A percentile compares a stretch with the other conserved stretches of the same genome.
Conservation (phyloP, 352 stramenopile species). For the Phytophthora agathidicida region DNA sequence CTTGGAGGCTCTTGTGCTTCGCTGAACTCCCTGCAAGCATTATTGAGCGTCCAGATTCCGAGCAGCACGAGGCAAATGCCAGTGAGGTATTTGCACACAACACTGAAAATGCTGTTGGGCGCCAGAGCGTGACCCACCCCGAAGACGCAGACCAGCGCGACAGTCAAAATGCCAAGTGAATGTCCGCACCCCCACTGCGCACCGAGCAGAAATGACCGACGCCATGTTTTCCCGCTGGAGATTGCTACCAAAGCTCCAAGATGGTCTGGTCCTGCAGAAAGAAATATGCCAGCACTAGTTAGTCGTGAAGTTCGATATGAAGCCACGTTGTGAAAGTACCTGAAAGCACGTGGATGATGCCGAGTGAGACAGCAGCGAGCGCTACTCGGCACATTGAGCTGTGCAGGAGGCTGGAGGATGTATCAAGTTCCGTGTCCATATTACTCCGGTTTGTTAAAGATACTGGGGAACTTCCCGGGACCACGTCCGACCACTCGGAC, state of each 20-base stretch:
- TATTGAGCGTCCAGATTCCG: slow-evolving; percentile 55
- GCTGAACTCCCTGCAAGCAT: slow-evolving; percentile 44
- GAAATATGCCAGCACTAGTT: not conserved
- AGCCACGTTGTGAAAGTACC: slow-evolving; percentile 26
- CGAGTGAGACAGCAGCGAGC: slow-evolving; percentile 49
- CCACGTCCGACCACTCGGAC: too few species aligned
- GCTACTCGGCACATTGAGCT: slow-evolving; percentile 29
- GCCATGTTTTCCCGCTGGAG: slow-evolving; percentile 67
- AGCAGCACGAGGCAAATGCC: slow-evolving; percentile 68
- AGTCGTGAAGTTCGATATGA: not conserved
- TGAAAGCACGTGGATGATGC: slow-evolving; percentile 63
- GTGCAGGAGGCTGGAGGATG: slow-evolving; percentile 7
- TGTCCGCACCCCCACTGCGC: slow-evolving; percentile 91
- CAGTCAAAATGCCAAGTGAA: slow-evolving; percentile 79
- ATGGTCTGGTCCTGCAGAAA: slow-evolving; percentile 79
- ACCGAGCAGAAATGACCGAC: slow-evolving; percentile 74
- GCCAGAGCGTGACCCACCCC: slow-evolving; percentile 47
- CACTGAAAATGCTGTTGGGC: slow-evolving; percentile 26
- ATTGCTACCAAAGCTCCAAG: slow-evolving; percentile 88
- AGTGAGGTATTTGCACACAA: slow-evolving; percentile 68
- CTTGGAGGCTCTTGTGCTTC: slow-evolving; percentile 1
- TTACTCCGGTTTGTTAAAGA: too few species aligned
- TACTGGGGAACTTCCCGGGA: too few species aligned
- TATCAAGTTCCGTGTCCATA: slow-evolving; percentile 17
- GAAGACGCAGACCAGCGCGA: slow-evolving; percentile 58